A percentile compares a stretch with the other conserved stretches of the same genome.
phyloP scores from a whole-genome alignment of 345 rosid genomes.

The Durio zibethinus region DNA sequence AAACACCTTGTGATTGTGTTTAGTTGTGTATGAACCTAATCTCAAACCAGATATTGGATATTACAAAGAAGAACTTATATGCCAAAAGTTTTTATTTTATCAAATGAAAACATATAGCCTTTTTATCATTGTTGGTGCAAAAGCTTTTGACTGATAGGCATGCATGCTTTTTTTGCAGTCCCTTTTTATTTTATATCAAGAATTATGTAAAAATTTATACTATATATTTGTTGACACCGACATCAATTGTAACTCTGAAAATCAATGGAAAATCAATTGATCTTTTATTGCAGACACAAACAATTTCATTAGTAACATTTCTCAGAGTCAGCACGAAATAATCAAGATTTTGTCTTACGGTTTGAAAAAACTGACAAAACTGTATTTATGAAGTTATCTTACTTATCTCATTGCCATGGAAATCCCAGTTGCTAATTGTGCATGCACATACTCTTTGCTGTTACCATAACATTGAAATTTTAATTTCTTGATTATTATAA shows the following conservation, averaged over 20 bases:
- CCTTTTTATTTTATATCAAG: no score
- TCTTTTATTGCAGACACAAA: neutral
- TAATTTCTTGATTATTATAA: slow-evolving; percentile 3
- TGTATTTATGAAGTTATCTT: neutral
- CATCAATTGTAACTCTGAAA: no score
- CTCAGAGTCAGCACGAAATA: neutral
- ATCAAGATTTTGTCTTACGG: neutral
- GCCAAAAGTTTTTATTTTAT: no score
- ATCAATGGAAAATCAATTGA: no score
- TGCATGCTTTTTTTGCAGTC: neutral
- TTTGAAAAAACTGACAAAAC: neutral
- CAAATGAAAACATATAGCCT: neutral
- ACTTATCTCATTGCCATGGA: neutral
- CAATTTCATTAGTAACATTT: neutral
- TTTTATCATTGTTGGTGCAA: neutral
- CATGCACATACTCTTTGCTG: neutral
- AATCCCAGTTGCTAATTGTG: neutral
- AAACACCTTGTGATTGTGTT: no score
- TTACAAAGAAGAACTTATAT: no score
- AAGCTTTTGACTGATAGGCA: no score
- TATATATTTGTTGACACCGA: neutral
- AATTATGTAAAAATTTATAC: no score
- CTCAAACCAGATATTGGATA: no score
- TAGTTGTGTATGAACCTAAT: no score
- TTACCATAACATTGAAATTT: neutral